Percentiles rank a stretch among this genome's conserved stretches.
phyloP scores from a whole-genome alignment of 208 protist genomes.

The Zelonia costaricensis region DNA sequence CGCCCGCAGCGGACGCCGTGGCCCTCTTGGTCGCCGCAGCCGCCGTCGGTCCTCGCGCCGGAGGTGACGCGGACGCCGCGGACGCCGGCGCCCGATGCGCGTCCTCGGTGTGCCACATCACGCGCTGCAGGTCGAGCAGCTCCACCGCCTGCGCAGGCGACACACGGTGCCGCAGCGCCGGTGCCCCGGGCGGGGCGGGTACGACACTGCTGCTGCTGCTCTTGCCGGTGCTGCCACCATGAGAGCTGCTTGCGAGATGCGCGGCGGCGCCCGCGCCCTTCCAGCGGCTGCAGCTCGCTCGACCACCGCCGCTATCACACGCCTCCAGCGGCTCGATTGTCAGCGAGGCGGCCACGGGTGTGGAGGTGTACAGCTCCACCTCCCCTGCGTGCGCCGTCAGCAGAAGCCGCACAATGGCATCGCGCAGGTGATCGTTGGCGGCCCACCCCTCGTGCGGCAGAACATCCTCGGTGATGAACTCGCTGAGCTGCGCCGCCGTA shows the following conservation, averaged over 20 bases:
- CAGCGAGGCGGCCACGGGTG: neutral
- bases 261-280: too few relatives aligned
- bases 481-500: conserved; percentile 49
- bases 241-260: neutral
- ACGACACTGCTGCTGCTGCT: neutral
- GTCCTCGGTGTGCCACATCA: neutral
- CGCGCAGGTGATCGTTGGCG: conserved; percentile 38
- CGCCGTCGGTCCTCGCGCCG: neutral
- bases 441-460: conserved; percentile 55
- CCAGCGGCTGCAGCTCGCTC: too few relatives aligned
- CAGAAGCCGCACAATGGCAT: conserved; percentile 50
- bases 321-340: neutral
- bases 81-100: neutral
- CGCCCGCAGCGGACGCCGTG: too few relatives aligned
- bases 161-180: neutral
- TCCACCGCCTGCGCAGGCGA: conserved; percentile 4
- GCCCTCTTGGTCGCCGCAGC: too few relatives aligned
- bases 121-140: conserved; percentile 10
- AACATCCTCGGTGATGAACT: conserved; percentile 69
- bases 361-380: conserved; percentile 3
- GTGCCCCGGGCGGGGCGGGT: neutral
- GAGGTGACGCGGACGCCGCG: neutral
- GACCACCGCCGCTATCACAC: neutral
- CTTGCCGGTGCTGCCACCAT: neutral
- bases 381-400: conserved; percentile 10